phyloP scores from a whole-genome alignment of 148 eudicot genomes.

The Diospyros lotus region DNA sequence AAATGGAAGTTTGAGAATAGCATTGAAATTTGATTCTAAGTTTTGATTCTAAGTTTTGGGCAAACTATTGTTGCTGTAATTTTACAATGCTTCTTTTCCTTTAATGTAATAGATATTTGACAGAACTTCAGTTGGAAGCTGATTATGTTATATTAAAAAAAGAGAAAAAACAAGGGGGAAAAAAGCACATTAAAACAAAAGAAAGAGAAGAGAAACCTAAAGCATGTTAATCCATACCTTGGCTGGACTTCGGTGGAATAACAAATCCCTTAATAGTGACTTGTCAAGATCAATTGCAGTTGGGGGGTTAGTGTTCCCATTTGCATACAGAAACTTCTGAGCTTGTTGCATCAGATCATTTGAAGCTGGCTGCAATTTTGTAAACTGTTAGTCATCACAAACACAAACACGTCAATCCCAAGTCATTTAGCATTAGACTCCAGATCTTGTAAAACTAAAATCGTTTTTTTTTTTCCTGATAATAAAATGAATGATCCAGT shows the following conservation, averaged over 20 bases:
- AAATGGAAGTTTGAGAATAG: too few species aligned
- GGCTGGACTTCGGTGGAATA: slow-evolving; percentile 89
- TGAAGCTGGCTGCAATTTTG: slow-evolving; percentile 46
- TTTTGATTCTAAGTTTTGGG: not conserved
- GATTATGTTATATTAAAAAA: not conserved
- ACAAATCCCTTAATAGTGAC: slow-evolving; percentile 62
- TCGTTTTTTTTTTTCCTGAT: not conserved
- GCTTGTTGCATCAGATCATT: slow-evolving; percentile 70
- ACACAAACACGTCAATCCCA: not conserved
- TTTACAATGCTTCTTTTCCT: not conserved
- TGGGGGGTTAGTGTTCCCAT: slow-evolving; percentile 71
- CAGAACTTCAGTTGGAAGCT: not conserved
- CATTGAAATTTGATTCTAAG: not conserved
- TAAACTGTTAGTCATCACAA: not conserved
- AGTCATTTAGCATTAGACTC: not conserved
- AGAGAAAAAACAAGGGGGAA: not conserved
- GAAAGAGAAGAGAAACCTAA: too few species aligned
- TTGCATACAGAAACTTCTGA: slow-evolving; percentile 69
- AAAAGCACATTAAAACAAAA: too few species aligned
- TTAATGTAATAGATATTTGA: not conserved
- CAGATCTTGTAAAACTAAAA: not conserved
- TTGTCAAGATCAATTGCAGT: slow-evolving; percentile 86
- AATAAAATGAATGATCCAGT: not conserved
- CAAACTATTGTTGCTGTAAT: too few species aligned
- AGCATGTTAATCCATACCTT: slow-evolving; percentile 62